phyloP scores from a whole-genome alignment of 2,329 filamentous ascomycete species.

The Lecanicillium sp. region DNA sequence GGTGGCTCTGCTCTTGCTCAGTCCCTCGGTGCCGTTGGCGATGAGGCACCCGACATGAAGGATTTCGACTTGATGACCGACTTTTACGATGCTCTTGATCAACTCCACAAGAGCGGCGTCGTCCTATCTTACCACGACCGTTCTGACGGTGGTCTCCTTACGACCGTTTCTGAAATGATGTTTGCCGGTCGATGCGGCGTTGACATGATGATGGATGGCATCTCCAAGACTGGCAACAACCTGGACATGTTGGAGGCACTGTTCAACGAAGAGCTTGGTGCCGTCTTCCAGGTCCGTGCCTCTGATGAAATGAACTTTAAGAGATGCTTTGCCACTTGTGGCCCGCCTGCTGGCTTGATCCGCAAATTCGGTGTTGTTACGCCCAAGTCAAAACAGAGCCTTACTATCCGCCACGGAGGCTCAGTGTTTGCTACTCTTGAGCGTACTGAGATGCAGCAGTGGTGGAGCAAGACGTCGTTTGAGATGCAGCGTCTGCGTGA shows the following conservation, averaged over 20 bases:
- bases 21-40: conserved; percentile 76
- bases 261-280: conserved; percentile 94
- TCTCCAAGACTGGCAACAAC: conserved; percentile 53
- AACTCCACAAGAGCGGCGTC: conserved; percentile 48
- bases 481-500: conserved; percentile 87
- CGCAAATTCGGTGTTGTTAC: conserved; percentile 76
- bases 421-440: conserved; percentile 60
- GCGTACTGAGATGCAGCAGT: conserved; percentile 70
- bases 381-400: conserved; percentile 59
- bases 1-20: conserved; percentile 90
- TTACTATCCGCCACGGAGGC: conserved; percentile 66
- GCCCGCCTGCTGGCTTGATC: conserved; percentile 72
- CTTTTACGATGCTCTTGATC: conserved; percentile 78
- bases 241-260: conserved; percentile 65
- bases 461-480: conserved; percentile 82
- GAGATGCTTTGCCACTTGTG: conserved; percentile 83
- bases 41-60: conserved; percentile 78
- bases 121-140: conserved; percentile 93
- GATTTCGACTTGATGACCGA: conserved; percentile 75
- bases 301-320: conserved; percentile 78
- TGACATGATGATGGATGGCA: conserved; percentile 72
- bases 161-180: conserved; percentile 93
- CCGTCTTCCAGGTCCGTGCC: conserved; percentile 89
- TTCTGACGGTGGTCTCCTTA: conserved; percentile 87
- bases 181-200: conserved; percentile 89